These are phyloP conservation scores for Trametes hirsuta DNA, from an alignment of 1,284 basidiomycete genomes.

Conservation along the genomic window DNA sequence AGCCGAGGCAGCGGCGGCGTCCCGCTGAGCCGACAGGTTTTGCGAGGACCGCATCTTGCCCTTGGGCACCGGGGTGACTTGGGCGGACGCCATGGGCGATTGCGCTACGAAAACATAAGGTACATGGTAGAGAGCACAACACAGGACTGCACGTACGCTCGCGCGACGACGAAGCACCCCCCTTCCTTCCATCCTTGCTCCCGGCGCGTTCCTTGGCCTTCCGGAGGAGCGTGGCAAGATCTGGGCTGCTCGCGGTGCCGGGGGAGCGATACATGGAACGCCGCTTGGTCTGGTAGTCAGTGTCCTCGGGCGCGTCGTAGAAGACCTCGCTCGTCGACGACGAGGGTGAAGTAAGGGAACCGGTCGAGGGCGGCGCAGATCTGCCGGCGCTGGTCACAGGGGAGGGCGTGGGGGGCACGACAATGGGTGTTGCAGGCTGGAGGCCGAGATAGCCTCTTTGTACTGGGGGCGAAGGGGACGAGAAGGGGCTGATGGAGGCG, in stretches of 20 bases:
- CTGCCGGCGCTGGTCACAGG: constrained; percentile 31
- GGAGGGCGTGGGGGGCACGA: constrained; percentile 63
- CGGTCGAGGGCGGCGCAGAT: constrained; percentile 28
- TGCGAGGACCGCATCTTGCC: constrained; percentile 25
- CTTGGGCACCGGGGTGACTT: constrained; percentile 25
- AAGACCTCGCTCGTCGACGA: constrained; percentile 55
- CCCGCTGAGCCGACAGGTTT: constrained; percentile 20
- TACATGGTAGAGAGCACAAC: constrained; percentile 3
- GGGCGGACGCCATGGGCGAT: constrained; percentile 17
- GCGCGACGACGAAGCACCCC: constrained; percentile 55
- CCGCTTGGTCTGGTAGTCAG: constrained; percentile 70
- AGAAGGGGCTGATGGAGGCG: constrained; percentile 34
- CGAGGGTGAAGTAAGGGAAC: constrained; percentile 39
- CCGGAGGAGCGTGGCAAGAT: constrained; percentile 80
- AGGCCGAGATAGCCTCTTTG: constrained; percentile 34
- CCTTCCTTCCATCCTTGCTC: constrained; percentile 48
- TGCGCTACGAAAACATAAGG: constrained; percentile 15
- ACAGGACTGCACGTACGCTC: constrained; percentile 19
- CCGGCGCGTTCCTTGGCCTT: constrained; percentile 70
- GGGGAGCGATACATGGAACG: constrained; percentile 86
- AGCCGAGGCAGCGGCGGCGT: constrained; percentile 11
- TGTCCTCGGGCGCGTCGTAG: constrained; percentile 62
- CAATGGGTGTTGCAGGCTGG: constrained; percentile 49
- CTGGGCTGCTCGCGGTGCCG: constrained; percentile 87
- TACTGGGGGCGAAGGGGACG: constrained; percentile 29